phyloP scores from a whole-genome alignment of 2,329 filamentous ascomycete species.

The Ophiocordyceps sinensis region DNA sequence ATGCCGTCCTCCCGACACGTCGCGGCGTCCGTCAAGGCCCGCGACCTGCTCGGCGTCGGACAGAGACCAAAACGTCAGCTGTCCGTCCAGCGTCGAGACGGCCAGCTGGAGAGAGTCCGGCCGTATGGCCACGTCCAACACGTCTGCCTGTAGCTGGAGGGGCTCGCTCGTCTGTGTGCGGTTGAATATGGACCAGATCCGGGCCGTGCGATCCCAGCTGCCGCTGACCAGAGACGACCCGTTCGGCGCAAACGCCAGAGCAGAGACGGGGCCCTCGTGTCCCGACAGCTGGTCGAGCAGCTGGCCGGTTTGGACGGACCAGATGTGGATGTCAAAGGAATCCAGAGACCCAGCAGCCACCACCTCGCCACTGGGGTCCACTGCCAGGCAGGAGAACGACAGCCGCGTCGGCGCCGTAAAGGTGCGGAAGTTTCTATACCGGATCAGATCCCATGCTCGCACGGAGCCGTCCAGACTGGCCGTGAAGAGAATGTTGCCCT shows the following conservation, averaged over 20 bases:
- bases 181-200: constrained; percentile 91
- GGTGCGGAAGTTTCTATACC: constrained; percentile 93
- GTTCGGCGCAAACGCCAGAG: constrained; percentile 77
- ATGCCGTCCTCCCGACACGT: constrained; percentile 85
- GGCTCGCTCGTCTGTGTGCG: constrained; percentile 92
- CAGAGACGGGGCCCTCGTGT: constrained; percentile 86
- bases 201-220: constrained; percentile 91
- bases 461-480: constrained; percentile 89
- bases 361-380: constrained; percentile 95
- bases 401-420: constrained; percentile 87
- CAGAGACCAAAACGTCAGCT: constrained; percentile 89
- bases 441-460: constrained; percentile 87
- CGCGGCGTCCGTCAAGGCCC: constrained; percentile 76
- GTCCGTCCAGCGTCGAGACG: constrained; percentile 83
- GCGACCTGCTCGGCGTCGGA: constrained; percentile 75
- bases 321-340: constrained; percentile 94
- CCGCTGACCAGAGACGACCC: constrained; percentile 75
- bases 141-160: constrained; percentile 79
- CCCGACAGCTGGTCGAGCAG: constrained; percentile 80
- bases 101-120: constrained; percentile 87
- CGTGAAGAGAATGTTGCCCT: constrained; percentile 91
- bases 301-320: constrained; percentile 96
- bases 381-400: constrained; percentile 85
- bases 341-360: constrained; percentile 91
- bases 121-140: constrained; percentile 72